phyloP scores from a whole-genome alignment of 345 rosid genomes.

The Eucalyptus victrix region DNA sequence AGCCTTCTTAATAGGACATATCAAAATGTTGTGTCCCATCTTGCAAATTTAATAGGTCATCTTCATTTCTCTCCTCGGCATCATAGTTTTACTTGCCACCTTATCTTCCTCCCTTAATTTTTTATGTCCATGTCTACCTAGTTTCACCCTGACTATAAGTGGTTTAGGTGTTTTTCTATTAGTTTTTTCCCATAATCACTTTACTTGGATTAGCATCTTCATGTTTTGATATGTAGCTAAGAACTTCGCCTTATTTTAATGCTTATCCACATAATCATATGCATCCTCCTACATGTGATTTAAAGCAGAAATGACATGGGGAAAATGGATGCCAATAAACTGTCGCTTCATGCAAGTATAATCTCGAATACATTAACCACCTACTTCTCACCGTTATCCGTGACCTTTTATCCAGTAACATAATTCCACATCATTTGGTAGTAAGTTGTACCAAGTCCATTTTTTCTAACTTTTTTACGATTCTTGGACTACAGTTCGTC shows the following conservation, averaged over 20 bases:
- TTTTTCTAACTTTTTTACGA: no score
- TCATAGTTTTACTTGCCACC: neutral
- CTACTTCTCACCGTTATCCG: no score
- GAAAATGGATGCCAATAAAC: no score
- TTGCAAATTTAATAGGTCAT: neutral
- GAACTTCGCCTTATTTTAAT: neutral
- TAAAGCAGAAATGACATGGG: no score
- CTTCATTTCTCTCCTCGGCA: neutral
- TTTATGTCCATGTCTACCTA: neutral
- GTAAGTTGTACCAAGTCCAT: no score
- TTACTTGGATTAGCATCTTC: neutral
- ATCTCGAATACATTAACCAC: no score
- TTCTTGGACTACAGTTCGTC: no score
- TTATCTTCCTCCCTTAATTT: neutral
- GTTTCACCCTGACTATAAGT: neutral
- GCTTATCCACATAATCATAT: no score
- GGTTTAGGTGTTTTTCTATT: neutral
- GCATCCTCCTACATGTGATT: no score
- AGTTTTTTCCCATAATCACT: neutral
- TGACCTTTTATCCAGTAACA: no score
- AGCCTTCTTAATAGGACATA: neutral
- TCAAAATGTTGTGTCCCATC: neutral
- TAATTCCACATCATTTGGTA: no score
- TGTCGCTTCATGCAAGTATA: no score
- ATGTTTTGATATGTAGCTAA: neutral